Percentiles rank a stretch among this genome's conserved stretches.
phyloP scores from a whole-genome alignment of 208 protist genomes.

The Kentomonas sorsogonicus region DNA sequence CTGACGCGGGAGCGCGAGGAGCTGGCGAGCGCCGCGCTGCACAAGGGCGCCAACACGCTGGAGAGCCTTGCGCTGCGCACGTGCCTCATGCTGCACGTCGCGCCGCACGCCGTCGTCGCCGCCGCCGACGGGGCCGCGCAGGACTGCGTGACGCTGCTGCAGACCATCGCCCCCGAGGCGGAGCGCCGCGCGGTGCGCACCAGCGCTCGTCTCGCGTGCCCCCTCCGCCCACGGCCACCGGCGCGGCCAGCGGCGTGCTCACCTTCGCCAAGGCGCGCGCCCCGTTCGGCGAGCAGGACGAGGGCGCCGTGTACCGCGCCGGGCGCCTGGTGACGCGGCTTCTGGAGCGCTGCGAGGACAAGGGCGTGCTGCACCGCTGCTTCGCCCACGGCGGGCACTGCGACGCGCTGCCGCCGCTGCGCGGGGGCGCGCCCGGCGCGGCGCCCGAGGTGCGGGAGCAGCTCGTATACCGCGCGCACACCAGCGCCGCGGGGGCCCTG shows the following conservation, averaged over 20 bases:
- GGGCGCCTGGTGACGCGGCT: slow-evolving; percentile 11
- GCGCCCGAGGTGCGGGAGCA: slow-evolving; percentile 15
- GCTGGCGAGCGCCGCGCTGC: slow-evolving; percentile 12
- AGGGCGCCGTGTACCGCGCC: slow-evolving; percentile 22
- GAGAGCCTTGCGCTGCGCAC: slow-evolving; percentile 16
- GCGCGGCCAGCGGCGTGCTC: slow-evolving; percentile 10
- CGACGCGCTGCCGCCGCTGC: slow-evolving; percentile 6
- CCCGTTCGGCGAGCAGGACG: slow-evolving; percentile 13
- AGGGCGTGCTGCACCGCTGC: slow-evolving; percentile 14
- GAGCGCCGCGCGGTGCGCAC: neutral
- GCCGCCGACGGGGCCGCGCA: neutral
- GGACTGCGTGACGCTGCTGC: slow-evolving; percentile 6
- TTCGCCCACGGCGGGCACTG: slow-evolving; percentile 19
- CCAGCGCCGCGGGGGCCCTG: neutral
- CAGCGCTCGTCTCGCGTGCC: slow-evolving; percentile 8
- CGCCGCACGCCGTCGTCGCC: slow-evolving; percentile 7
- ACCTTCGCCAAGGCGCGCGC: neutral
- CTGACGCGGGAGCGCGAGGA: slow-evolving; percentile 2
- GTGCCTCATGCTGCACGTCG: slow-evolving; percentile 16
- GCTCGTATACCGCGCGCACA: slow-evolving; percentile 17
- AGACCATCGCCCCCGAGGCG: neutral
- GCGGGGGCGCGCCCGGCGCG: too few species aligned
- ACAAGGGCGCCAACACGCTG: slow-evolving; percentile 19
- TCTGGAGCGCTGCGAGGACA: slow-evolving; percentile 17
- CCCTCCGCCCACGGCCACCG: slow-evolving; percentile 5